Base-by-base conservation (phyloP, 331 rosid genomes). In the Malus hybrid region DNA sequence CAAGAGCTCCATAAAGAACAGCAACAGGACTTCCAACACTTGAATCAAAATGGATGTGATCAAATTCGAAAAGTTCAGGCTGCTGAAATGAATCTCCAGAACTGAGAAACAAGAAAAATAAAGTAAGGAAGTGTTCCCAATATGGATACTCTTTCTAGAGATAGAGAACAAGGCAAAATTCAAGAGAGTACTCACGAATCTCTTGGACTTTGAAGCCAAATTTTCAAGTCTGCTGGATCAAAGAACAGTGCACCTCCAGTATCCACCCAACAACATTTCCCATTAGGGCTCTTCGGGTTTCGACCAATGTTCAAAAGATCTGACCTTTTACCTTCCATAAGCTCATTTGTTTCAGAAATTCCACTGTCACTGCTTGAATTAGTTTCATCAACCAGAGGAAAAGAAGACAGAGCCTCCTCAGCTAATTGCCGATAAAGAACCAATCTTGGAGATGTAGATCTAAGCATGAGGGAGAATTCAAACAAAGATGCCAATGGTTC, bases 261-360 rank as follows among this genome's bases (percentile, higher is more conserved):
- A 80, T 95, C 96, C 73, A 95, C 88, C 97, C 99, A 95, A 76
- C 97, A 92, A 67, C 99, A 95, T 33, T 84, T 92, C 19, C 96
- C 96, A 32, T 75, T 80, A 7, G 89, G 90, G 48, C 83, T 70
- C 65, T 81, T 74, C 2, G 85, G 92, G 78, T 77, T 80, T 34
- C 32, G 78, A 80, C 85, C 91, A 71, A 78, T 86, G 81, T 70
- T 82, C 64, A 88, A 81, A 42, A 75, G 74, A 63, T 90, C 95
- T 67, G 88, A 73, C 57, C 68, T 81, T 68, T 28, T 78, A 28
- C 61, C 74, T 75, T 72, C 84, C 29, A 32, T 50, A 16, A 66
- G 62, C 67, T 77, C 74, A 34, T 73, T 69, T 29, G 80, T 59
- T 68, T 81, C 90, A 20, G 55, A 59, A 44, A 10, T 59, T 77